Percentiles rank a stretch among this genome's conserved stretches.
Conservation (phyloP, 176 grass and related monocot species). For the Lolium rigidum region DNA sequence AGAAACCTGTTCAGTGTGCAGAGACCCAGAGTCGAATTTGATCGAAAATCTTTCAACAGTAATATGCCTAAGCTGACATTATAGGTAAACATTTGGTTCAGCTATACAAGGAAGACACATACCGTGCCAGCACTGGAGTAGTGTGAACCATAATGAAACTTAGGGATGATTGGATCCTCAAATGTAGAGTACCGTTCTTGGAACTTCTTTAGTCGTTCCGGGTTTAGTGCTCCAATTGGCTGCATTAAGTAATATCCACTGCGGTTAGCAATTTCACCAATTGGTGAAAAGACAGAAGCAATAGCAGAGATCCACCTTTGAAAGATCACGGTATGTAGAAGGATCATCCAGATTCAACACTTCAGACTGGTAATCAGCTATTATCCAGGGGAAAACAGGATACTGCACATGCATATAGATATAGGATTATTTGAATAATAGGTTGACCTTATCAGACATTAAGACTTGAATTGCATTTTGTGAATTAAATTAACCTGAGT, state of each 20-base stretch:
- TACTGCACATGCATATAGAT: constrained; percentile 63
- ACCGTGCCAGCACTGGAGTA: constrained; percentile 99
- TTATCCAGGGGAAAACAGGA: constrained; percentile 98
- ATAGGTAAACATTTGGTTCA: constrained; percentile 32
- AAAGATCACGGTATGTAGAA: constrained; percentile 90
- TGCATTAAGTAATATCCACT: constrained; percentile 60
- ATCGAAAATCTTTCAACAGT: not conserved
- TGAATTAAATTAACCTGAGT: constrained; percentile 63
- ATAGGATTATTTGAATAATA: constrained; percentile 26
- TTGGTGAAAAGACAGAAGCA: constrained; percentile 34
- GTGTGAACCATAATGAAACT: constrained; percentile 99
- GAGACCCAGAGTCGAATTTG: constrained; percentile 34
- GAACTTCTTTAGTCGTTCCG: constrained; percentile 88
- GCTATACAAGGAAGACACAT: constrained; percentile 48
- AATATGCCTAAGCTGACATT: constrained; percentile 26
- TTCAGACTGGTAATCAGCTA: constrained; percentile 83
- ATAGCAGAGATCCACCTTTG: constrained; percentile 54
- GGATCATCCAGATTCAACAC: constrained; percentile 81
- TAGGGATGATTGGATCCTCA: constrained; percentile 97
- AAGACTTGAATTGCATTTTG: constrained; percentile 1
- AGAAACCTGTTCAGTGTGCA: not conserved
- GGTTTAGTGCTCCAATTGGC: constrained; percentile 93
- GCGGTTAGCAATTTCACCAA: constrained; percentile 33
- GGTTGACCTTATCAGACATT: constrained; percentile 18
- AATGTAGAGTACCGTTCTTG: constrained; percentile 96